Evolutionary conservation across 2,329 filamentous ascomycete species (phyloP).

Genomic region (Orbilia blumenaviensis): DNA sequence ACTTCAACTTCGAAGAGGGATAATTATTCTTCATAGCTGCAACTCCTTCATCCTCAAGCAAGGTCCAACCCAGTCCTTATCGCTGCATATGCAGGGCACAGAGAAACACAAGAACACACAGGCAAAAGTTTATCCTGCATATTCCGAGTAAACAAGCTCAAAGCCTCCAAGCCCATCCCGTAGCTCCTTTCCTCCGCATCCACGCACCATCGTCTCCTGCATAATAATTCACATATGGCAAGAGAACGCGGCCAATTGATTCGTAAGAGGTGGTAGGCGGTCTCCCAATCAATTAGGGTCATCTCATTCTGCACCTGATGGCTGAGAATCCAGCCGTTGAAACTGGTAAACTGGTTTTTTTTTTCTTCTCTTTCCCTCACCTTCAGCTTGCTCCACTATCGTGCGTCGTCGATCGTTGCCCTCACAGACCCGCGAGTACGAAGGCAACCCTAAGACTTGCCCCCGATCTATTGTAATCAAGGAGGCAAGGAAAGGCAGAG

Average conservation of each 20-base stretch:
- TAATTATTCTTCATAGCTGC: neutral
- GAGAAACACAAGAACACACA: neutral
- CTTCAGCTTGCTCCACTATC: constrained; percentile 41
- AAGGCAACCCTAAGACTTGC: constrained; percentile 19
- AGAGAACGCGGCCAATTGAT: neutral
- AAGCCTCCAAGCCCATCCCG: constrained; percentile 1
- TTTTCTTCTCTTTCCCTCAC: neutral
- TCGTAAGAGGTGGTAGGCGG: neutral
- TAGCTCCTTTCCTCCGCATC: neutral
- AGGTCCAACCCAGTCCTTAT: constrained; percentile 5
- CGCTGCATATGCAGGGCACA: constrained; percentile 10
- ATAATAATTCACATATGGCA: neutral
- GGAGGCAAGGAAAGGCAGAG: neutral
- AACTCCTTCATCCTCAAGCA: neutral
- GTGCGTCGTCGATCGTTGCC: constrained; percentile 51
- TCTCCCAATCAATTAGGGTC: neutral
- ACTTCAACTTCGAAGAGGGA: neutral
- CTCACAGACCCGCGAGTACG: constrained; percentile 10
- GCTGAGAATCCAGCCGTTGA: constrained; percentile 1
- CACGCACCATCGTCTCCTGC: neutral
- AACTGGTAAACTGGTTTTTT: constrained; percentile 18
- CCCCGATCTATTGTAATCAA: neutral
- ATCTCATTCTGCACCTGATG: neutral
- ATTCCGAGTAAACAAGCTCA: neutral
- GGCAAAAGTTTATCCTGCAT: constrained; percentile 11